Conservation (phyloP, 192 early-diverging fungal genomes). For the Phycomyces nitens region DNA sequence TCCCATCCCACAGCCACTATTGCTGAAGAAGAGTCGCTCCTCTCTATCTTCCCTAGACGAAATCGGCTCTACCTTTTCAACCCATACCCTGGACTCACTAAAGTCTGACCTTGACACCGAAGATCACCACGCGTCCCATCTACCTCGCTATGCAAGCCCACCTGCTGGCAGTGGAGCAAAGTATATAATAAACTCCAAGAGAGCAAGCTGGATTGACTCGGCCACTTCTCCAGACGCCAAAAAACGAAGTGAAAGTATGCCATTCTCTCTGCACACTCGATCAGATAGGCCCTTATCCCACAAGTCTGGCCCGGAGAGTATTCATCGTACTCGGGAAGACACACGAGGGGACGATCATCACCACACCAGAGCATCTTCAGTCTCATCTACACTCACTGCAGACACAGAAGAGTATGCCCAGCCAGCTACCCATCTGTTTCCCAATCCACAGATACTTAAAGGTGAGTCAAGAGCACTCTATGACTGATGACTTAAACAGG, state of each 20-base stretch:
- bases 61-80: too few species aligned
- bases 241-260: neutral
- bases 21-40: neutral
- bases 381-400: neutral
- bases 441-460: too few species aligned
- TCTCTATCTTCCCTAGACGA: neutral
- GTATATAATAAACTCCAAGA: conserved; percentile 28
- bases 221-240: neutral
- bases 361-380: conserved; percentile 3
- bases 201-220: conserved; percentile 28
- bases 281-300: neutral
- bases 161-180: conserved; percentile 23
- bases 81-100: too few species aligned
- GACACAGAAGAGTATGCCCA: conserved; percentile 1
- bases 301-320: too few species aligned
- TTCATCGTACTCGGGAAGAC: too few species aligned
- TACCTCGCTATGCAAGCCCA: conserved; percentile 15
- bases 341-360: too few species aligned
- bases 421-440: neutral
- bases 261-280: neutral
- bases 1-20: neutral
- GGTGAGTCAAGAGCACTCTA: too few species aligned
- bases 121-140: neutral
- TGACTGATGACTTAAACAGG: too few species aligned
- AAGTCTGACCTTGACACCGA: neutral